Base-by-base conservation (phyloP, 352 stramenopile genomes). In the Lagenidium sp. region DNA sequence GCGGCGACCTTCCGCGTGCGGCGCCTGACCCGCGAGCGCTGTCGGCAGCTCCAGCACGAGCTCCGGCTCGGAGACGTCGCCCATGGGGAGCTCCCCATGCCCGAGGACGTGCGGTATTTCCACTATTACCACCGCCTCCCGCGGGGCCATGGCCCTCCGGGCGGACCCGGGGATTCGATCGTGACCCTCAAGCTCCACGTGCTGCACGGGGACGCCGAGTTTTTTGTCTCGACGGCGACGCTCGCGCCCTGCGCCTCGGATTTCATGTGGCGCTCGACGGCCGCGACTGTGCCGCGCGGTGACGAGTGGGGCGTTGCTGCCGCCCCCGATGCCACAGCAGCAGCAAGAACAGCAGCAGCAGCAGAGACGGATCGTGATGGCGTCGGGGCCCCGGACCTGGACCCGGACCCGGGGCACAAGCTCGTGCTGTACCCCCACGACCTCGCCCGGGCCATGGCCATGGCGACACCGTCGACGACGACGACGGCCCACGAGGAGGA, bases 171-270 rank as follows among this genome's bases (percentile, higher is more conserved):
- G 4, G 41, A 13, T 25, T 44, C 50, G 1, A 89, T 85, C 37
- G 42, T 86, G 29, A 89, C 76, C 1, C 30, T 86, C 21, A 71
- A 72, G 36, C 59, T 89, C 22, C 60, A 81, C 30, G 41, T 66
- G 0, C 18, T 57, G 1, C 18, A 40, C 6, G 76, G 76, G 19
- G 65, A 84, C 16, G 73, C 68, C 2, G 71, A 85, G 28, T 40
- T 81, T 30, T 85, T 86, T 37, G 47, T 89, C 54, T 86, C 73
- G 0, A 85, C 69, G 0, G 55, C 82, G n/a, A 89, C 76, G 10
- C 70, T 62, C 40, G 71, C 68, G 2, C 76, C 73, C 11, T 84
- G 73, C 36, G 45, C 58, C 8, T 79, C 68, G 0, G 73, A 89
- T 32, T 86, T 74, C 36, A 85, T 77, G 76, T 89, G 76, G 76